Base-by-base conservation (phyloP, 305 asterid genomes). In the Fraxinus albicans region DNA sequence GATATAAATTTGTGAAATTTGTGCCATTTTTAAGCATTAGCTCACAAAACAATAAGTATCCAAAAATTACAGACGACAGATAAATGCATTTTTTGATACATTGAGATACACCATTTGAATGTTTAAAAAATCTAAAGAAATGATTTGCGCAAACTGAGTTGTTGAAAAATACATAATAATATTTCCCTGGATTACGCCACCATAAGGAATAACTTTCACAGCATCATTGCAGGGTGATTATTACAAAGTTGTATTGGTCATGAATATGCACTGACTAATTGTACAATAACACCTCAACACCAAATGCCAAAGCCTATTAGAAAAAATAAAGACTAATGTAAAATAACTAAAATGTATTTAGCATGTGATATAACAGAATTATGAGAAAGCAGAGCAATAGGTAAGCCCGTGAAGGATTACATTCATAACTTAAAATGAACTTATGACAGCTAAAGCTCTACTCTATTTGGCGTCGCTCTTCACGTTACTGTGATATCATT, bases 381-480 rank as follows among this genome's bases (percentile, higher is more conserved):
- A 63, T 63, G 72, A 63, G 33, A 63, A 63, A 63, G 33, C 23
- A 7, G 55, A 55, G 19, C 50, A 79, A 40, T 36, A 53, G n/a
- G 82, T 65, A 85, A 44, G 81, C 82, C 76, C 77, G 73, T 73
- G 82, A 82, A 69, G 77, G 75, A 17, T 36, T 76, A 2, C 35
- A 78, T 50, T 25, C 9, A 80, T 60, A 85, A 40, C 80, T 44
- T 27, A 77, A 19, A 25, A 29, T 27, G 38, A 67, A 25, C 9
- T 69, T 12, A 69, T 12, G 36, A 69, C 19, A 29, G 75, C 75
- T 69, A 69, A 13, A 4, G 35, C 74, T 67, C 19, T 10, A 67
- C 35, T 67, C 74, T 67, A 67, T 67, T 67, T 27, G 40, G 23
- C 12, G 3, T 15, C 4, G 4, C 75, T 69, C 21, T 29, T 31